phyloP scores from a whole-genome alignment of 2,329 filamentous ascomycete genomes.

The Alternaria triticimaculans region DNA sequence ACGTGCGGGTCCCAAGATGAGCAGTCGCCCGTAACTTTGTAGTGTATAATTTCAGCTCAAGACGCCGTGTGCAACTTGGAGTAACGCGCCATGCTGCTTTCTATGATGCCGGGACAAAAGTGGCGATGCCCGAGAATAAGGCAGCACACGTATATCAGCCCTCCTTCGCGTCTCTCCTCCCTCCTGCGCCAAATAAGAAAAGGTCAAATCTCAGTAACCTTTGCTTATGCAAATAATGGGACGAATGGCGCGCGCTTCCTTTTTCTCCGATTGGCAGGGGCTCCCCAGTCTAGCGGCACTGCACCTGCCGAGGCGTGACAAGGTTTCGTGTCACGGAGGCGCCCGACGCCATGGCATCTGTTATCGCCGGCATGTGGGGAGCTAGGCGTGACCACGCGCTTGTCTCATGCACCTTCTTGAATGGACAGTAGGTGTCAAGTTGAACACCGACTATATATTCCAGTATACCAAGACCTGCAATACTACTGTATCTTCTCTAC shows the following conservation, averaged over 20 bases:
- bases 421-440: conserved; percentile 3
- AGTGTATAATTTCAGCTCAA: background rate
- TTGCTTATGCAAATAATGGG: background rate
- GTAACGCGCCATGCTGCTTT: background rate
- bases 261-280: conserved; percentile 15
- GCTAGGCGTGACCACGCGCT: conserved; percentile 1
- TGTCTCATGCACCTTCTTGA: conserved; percentile 15
- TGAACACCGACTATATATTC: background rate
- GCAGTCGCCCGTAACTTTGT: background rate
- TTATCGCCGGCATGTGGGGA: conserved; percentile 15
- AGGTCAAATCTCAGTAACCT: background rate
- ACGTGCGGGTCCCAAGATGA: conserved; percentile 6
- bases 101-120: background rate
- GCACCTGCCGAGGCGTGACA: conserved; percentile 1
- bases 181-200: conserved; percentile 3
- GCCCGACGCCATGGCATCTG: conserved; percentile 11
- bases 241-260: conserved; percentile 1
- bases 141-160: background rate
- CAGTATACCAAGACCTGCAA: background rate
- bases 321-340: conserved; percentile 10
- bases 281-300: background rate
- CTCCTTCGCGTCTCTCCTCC: background rate
- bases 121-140: background rate
- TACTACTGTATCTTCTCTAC: background rate
- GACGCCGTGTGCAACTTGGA: background rate